phyloP scores from a whole-genome alignment of 2,329 filamentous ascomycete species.

The Nannizziopsis barbatae region DNA sequence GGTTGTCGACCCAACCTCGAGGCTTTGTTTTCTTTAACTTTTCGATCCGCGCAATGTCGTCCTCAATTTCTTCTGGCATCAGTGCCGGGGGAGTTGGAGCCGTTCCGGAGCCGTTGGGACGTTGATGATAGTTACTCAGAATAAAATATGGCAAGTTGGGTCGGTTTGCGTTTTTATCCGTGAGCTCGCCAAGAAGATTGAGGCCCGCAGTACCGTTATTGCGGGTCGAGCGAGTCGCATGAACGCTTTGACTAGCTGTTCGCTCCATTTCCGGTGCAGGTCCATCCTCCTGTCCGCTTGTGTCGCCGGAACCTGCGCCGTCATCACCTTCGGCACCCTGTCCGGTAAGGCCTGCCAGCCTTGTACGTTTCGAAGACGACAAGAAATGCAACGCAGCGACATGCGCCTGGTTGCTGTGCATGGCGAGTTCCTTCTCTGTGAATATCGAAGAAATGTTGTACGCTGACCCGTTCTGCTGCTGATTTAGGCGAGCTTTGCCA shows the following conservation, averaged over 20 bases:
- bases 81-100: slow-evolving; percentile 35
- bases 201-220: slow-evolving; percentile 43
- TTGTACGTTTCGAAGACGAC: slow-evolving; percentile 42
- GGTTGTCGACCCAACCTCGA: slow-evolving; percentile 32
- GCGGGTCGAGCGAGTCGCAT: slow-evolving; percentile 44
- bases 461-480: slow-evolving; percentile 47
- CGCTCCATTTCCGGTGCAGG: slow-evolving; percentile 49
- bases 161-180: slow-evolving; percentile 38
- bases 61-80: slow-evolving; percentile 39
- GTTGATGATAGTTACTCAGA: slow-evolving; percentile 36
- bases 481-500: slow-evolving; percentile 42
- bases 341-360: slow-evolving; percentile 32
- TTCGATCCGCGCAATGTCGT: slow-evolving; percentile 35
- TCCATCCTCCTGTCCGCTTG: slow-evolving; percentile 32
- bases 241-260: slow-evolving; percentile 46
- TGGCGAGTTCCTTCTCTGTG: slow-evolving; percentile 54
- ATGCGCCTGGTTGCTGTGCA: slow-evolving; percentile 51
- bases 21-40: slow-evolving; percentile 29
- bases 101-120: slow-evolving; percentile 30
- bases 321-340: slow-evolving; percentile 35
- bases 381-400: slow-evolving; percentile 49
- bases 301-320: slow-evolving; percentile 24
- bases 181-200: slow-evolving; percentile 46
- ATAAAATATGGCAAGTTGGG: slow-evolving; percentile 38
- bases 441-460: slow-evolving; percentile 55